Base-by-base conservation (phyloP, 768 basidiomycete genomes). In the Leccinum subtestaceum region DNA sequence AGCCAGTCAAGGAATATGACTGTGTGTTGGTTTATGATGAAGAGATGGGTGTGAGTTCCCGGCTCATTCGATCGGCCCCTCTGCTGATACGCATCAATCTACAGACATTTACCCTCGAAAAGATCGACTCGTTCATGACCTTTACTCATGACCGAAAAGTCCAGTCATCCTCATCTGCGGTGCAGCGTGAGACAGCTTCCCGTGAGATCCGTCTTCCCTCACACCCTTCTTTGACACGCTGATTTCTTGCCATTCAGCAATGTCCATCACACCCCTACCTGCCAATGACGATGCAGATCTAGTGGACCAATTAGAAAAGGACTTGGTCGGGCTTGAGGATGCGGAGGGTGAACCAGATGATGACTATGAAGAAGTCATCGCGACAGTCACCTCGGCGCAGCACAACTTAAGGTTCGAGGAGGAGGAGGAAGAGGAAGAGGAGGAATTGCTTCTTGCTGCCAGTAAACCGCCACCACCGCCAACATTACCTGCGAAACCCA, bases 1-100 rank as follows among this genome's bases (percentile, higher is more conserved):
- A 75, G 15, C 72, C 81, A 2, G 80, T 86, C 7, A 88, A 84
- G 67, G 88, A 91, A 49, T 79, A 79, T 64, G 88, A 91, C 53
- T 93, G 91, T 62, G 83, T 92, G 7, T 77, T 93, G 43, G 87
- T 93, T 48, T 93, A 86, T 65, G 90, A 93, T 68, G 88, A 89
- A 66, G 87, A 84, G 55, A 77, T 81, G 51, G 84, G 84, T 63
- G 90, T 89, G 68, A 69, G 84, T 75, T 21, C 40, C 10, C 10
- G 46, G 49, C 43, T 38, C 38, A 46, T 52, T 46, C 52, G 36
- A 19, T 13, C 36, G 57, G 53, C 52, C 23, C 36, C 40, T 45
- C 21, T 13, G 36, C 15, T 57, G 36, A 71, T 61, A 10, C 64
- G n/a, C 27, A 58, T 43, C 32, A 45, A n/a, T 38, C 61, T 56